These are phyloP conservation scores for Linaria vulgaris DNA, from an alignment of 257 asterid genomes.

Conservation along the genomic window DNA sequence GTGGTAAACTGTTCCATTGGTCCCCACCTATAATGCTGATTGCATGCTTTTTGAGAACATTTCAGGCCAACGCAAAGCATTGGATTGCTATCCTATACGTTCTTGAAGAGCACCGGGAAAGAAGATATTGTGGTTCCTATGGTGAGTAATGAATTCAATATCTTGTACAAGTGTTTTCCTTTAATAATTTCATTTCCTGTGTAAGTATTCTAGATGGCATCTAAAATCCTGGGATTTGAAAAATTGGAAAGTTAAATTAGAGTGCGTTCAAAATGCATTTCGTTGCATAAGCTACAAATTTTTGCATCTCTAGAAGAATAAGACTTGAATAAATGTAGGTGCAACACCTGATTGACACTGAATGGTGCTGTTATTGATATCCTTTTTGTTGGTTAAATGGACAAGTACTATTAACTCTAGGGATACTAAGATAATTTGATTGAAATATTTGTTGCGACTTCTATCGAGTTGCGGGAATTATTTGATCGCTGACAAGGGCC, in stretches of 20 bases:
- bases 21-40: background rate
- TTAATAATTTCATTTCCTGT: background rate
- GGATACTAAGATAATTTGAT: background rate
- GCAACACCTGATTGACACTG: too few relatives aligned
- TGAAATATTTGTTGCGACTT: background rate
- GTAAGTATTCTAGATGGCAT: conserved; percentile 5
- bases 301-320: conserved; percentile 3
- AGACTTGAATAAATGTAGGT: too few relatives aligned
- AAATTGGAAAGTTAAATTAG: conserved; percentile 2
- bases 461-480: background rate
- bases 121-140: conserved; percentile 92
- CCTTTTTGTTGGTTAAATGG: too few relatives aligned
- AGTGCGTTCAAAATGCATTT: conserved; percentile 8
- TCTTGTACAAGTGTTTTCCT: conserved; percentile 11
- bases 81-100: conserved; percentile 84
- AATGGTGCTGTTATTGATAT: too few relatives aligned
- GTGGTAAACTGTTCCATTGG: background rate
- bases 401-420: background rate
- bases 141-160: conserved; percentile 43
- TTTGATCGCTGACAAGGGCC: background rate
- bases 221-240: background rate
- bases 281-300: conserved; percentile 1
- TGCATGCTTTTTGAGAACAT: conserved; percentile 21
- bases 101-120: conserved; percentile 74
- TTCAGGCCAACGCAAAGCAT: conserved; percentile 77